Evolutionary conservation across 139 green algal species (phyloP).

Genomic region (Cymbomonas tetramitiformis): DNA sequence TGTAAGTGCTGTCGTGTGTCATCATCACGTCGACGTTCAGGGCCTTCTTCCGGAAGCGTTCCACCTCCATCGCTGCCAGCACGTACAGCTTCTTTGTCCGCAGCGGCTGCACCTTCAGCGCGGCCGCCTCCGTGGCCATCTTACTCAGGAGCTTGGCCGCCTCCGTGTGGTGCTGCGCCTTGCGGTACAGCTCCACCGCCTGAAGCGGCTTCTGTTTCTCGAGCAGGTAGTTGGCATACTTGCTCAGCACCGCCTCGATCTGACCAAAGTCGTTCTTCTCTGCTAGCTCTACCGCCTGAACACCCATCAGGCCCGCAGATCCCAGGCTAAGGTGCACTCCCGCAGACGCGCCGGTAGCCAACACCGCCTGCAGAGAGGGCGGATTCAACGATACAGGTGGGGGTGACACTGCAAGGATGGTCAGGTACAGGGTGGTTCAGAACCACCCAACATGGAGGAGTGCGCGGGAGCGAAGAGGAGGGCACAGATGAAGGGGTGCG

Average conservation of each 20-base stretch:
- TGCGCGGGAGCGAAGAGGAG: too few relatives aligned
- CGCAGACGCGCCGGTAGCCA: too few relatives aligned
- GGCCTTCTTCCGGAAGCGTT: constrained; percentile 40
- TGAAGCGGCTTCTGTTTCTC: constrained; percentile 38
- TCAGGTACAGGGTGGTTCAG: too few relatives aligned
- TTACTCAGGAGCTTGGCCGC: constrained; percentile 45
- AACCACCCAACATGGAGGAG: too few relatives aligned
- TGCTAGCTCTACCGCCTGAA: constrained; percentile 46
- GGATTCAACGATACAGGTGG: too few relatives aligned
- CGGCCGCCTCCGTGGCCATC: constrained; percentile 23
- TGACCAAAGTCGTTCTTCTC: constrained; percentile 36
- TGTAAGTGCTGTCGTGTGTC: background rate
- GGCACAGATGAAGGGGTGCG: too few relatives aligned
- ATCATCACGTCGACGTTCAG: constrained; percentile 27
- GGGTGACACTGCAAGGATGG: too few relatives aligned
- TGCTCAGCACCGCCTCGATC: constrained; percentile 50
- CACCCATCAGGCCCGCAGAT: too few relatives aligned
- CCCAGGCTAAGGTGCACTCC: too few relatives aligned
- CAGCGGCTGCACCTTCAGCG: constrained; percentile 36
- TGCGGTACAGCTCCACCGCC: constrained; percentile 25
- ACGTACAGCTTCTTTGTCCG: constrained; percentile 71
- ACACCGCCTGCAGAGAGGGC: too few relatives aligned
- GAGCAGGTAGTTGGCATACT: constrained; percentile 56
- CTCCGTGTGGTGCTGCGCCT: constrained; percentile 47
- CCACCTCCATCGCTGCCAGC: constrained; percentile 54